Conservation (phyloP, 805 yeast genomes). For the Pichia phayaonensis region DNA sequence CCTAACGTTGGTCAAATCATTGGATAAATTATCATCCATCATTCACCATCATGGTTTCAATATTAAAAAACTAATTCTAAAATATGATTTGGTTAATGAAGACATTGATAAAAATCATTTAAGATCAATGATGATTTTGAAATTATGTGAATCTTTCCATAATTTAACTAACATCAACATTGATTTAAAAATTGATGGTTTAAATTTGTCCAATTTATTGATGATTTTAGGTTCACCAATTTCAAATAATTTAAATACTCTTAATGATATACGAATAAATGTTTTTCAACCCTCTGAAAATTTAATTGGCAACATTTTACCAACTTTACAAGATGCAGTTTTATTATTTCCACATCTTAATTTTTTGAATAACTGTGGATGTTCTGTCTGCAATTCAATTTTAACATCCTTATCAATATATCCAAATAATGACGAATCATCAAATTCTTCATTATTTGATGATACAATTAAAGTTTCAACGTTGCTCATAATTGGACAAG, state of each 20-base stretch:
- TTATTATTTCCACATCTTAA: conserved; percentile 24
- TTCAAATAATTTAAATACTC: conserved; percentile 18
- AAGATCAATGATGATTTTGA: conserved; percentile 26
- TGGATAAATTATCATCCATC: conserved; percentile 22
- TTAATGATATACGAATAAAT: conserved; percentile 23
- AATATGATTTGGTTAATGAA: conserved; percentile 18
- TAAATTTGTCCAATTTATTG: conserved; percentile 25
- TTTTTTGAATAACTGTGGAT: conserved; percentile 21
- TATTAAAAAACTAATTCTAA: conserved; percentile 19
- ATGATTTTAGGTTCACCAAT: conserved; percentile 29
- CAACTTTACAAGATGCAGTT: conserved; percentile 24
- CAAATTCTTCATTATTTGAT: conserved; percentile 5
- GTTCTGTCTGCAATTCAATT: conserved; percentile 19
- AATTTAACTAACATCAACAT: conserved; percentile 16
- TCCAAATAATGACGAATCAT: not conserved
- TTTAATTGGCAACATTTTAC: conserved; percentile 23
- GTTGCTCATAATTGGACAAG: conserved; percentile 26
- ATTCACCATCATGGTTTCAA: conserved; percentile 19
- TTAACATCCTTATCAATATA: conserved; percentile 2
- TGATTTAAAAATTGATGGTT: conserved; percentile 22
- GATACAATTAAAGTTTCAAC: conserved; percentile 28
- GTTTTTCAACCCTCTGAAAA: conserved; percentile 25
- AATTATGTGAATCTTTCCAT: conserved; percentile 22
- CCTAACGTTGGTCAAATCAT: conserved; percentile 23
- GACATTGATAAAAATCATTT: conserved; percentile 28